These are phyloP conservation scores for Penicillium soppii DNA, from an alignment of 495 filamentous ascomycete genomes.

Conservation along the genomic window DNA sequence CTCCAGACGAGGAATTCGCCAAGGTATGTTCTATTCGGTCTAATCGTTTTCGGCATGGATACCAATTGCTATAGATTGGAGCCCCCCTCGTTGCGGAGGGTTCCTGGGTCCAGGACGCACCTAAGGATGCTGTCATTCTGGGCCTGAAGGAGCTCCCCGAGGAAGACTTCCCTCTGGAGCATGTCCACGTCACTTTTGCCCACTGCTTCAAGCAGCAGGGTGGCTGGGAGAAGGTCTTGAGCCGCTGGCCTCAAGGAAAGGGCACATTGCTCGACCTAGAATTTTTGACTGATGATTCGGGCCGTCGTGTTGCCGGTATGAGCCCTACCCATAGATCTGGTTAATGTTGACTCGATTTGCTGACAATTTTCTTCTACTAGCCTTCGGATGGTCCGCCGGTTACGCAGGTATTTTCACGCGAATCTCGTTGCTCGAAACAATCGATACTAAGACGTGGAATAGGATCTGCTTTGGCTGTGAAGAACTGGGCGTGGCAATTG, in stretches of 20 bases:
- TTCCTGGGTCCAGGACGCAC: slow-evolving; percentile 72
- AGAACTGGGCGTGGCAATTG: slow-evolving; percentile 89
- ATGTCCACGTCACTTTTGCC: slow-evolving; percentile 84
- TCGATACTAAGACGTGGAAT: slow-evolving; percentile 6
- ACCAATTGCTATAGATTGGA: slow-evolving; percentile 47
- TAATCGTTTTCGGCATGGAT: slow-evolving; percentile 4
- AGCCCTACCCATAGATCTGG: neutral
- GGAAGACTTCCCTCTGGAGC: slow-evolving; percentile 81
- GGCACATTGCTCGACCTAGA: slow-evolving; percentile 88
- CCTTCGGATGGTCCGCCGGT: slow-evolving; percentile 75
- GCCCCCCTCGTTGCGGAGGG: slow-evolving; percentile 77
- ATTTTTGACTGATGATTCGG: slow-evolving; percentile 76
- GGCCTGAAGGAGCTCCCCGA: slow-evolving; percentile 94
- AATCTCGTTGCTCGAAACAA: neutral
- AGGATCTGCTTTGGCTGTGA: slow-evolving; percentile 70
- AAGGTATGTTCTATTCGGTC: slow-evolving; percentile 27
- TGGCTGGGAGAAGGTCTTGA: slow-evolving; percentile 80
- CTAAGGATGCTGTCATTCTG: slow-evolving; percentile 78
- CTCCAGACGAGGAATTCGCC: slow-evolving; percentile 53
- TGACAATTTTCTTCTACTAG: slow-evolving; percentile 18
- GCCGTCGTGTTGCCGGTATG: slow-evolving; percentile 72
- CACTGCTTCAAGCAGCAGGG: slow-evolving; percentile 84
- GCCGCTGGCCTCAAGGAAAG: slow-evolving; percentile 76
- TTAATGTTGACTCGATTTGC: slow-evolving; percentile 31
- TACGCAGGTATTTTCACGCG: slow-evolving; percentile 58